Evolutionary conservation across 345 rosid genomes (phyloP).

Genomic region (Stellera chamaejasme): DNA sequence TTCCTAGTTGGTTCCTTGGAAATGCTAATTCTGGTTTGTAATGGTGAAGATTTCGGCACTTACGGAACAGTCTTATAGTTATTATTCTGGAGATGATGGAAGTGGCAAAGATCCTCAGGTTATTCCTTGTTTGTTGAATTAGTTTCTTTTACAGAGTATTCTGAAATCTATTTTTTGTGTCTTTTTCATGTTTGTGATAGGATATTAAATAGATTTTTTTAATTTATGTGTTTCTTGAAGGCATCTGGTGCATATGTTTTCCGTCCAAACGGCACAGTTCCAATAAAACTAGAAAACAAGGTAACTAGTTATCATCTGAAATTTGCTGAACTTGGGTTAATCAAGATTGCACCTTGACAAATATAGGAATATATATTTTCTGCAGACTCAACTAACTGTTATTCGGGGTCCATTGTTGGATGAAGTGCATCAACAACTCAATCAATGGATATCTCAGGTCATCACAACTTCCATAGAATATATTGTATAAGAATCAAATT

Average conservation of each 20-base stretch:
- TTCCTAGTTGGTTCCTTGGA: slow-evolving; percentile 6
- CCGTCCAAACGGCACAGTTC: slow-evolving; percentile 60
- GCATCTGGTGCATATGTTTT: slow-evolving; percentile 96
- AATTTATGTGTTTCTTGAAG: slow-evolving; percentile 27
- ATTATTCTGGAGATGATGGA: slow-evolving; percentile 86
- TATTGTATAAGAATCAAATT: too few relatives aligned
- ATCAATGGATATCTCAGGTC: slow-evolving; percentile 91
- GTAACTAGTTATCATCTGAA: slow-evolving; percentile 25
- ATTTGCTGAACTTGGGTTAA: slow-evolving; percentile 1
- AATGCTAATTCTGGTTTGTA: slow-evolving; percentile 1
- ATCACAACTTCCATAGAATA: neutral
- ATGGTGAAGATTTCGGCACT: slow-evolving; percentile 37
- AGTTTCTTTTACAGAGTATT: too few relatives aligned
- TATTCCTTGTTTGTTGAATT: slow-evolving; percentile 11
- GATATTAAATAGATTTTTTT: neutral
- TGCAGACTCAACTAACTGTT: slow-evolving; percentile 50
- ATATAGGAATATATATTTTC: slow-evolving; percentile 17
- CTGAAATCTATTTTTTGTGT: neutral
- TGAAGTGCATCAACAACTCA: slow-evolving; percentile 72
- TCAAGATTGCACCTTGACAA: slow-evolving; percentile 8
- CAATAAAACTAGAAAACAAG: slow-evolving; percentile 43
- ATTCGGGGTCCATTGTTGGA: slow-evolving; percentile 74
- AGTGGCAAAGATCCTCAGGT: slow-evolving; percentile 91
- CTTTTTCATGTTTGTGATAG: slow-evolving; percentile 5
- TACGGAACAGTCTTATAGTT: slow-evolving; percentile 62